Base-by-base conservation (phyloP, 768 basidiomycete species). In the Tylopilus sp. region DNA sequence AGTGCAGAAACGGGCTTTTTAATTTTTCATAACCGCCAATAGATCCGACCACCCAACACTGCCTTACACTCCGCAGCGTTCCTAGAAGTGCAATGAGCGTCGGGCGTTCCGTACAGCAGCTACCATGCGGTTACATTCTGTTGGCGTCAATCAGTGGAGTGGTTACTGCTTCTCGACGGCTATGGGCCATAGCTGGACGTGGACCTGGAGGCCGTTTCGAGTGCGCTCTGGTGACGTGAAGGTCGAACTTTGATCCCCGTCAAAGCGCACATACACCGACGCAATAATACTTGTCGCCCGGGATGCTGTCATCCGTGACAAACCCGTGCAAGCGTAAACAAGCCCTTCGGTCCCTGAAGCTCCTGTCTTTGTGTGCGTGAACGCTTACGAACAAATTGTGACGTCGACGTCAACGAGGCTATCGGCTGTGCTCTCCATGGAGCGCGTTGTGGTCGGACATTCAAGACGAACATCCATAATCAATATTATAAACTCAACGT, bases 301-400 rank as follows among this genome's bases (percentile, higher is more conserved):
- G 66, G 59, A 69, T 69, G 66, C 62, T 69, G 67, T 61, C 56
- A 67, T 53, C 43, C 38, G 38, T 6, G 44, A 46, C 46, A 60
- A 68, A 61, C 47, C 13, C 38, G 58, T 54, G 47, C 60, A 46
- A 59, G 63, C 49, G 49, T 48, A 52, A 55, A 51, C 50, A 45
- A 38, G 48, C 28, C 44, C 53, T 37, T 49, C 43, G 53, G 50
- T 53, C 62, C 66, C 66, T 64, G 70, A 64, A 46, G 38, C 62
- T 21, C 30, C 52, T 59, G 51, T 46, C 56, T 53, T 58, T 47
- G 55, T 64, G 54, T 47, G n/a, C n/a, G 54, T 61, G 45, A 45
- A 52, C 33, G 31, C 53, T 53, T 56, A 48, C 53, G 43, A 48
- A 46, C 29, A 54, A 26, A 50, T 55, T 12, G 34, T 13, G 30